These are phyloP conservation scores for Solanum pennellii DNA, from an alignment of 257 asterid species.

Conservation along the genomic window DNA sequence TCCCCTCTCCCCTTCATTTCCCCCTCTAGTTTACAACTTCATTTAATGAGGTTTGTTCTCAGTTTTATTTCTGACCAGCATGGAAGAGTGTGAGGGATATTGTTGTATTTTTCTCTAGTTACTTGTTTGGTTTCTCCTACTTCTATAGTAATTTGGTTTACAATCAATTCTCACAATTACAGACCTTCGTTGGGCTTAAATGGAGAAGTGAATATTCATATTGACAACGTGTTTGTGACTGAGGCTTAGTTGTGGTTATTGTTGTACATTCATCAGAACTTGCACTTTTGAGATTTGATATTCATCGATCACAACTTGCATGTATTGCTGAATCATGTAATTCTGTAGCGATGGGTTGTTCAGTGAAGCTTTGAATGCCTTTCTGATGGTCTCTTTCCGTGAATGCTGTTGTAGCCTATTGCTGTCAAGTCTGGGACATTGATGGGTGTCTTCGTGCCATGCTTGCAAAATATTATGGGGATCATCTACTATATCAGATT, in stretches of 20 bases:
- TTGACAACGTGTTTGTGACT: background rate
- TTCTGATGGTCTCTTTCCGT: background rate
- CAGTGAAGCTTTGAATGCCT: background rate
- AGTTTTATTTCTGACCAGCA: background rate
- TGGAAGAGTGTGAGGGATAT: background rate
- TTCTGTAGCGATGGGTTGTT: background rate
- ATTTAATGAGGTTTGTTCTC: background rate
- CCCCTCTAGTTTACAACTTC: background rate
- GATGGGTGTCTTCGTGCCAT: constrained; percentile 99
- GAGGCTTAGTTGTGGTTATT: background rate
- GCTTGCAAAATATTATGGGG: constrained; percentile 95
- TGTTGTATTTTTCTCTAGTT: background rate
- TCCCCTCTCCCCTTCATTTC: background rate
- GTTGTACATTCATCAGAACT: background rate
- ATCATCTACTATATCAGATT: constrained; percentile 93
- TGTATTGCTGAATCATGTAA: background rate
- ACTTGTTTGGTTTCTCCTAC: background rate
- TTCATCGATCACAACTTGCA: background rate
- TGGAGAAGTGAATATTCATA: background rate
- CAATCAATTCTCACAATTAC: background rate
- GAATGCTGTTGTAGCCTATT: constrained; percentile 34
- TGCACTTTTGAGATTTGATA: background rate
- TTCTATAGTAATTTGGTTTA: background rate
- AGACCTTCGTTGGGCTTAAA: background rate
- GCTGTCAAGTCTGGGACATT: constrained; percentile 76